Percentiles rank a stretch among this genome's conserved stretches.
These are phyloP conservation scores for Coleophoma crateriformis DNA, from an alignment of 2,329 filamentous ascomycete species.

Conservation along the genomic window DNA sequence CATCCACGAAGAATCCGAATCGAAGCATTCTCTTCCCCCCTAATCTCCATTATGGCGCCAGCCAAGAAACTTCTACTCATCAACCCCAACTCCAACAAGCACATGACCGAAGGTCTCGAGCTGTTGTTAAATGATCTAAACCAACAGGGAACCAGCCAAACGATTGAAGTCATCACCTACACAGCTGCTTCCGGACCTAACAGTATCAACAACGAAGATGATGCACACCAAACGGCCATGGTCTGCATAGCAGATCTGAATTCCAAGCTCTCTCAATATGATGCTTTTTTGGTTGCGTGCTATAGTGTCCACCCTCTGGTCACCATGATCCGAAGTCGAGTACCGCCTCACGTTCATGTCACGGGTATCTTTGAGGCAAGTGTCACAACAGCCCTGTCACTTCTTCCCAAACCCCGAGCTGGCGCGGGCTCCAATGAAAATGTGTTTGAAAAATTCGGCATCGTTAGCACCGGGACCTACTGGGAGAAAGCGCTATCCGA, in stretches of 20 bases:
- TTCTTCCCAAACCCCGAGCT: slow-evolving; percentile 30
- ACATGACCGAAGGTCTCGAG: slow-evolving; percentile 66
- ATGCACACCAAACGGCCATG: slow-evolving; percentile 57
- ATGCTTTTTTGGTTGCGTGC: slow-evolving; percentile 83
- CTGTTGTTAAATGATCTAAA: slow-evolving; percentile 37
- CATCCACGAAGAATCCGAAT: no score
- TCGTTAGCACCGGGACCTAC: slow-evolving; percentile 79
- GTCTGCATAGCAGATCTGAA: slow-evolving; percentile 54
- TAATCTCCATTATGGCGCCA: slow-evolving; percentile 12
- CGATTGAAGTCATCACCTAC: slow-evolving; percentile 51
- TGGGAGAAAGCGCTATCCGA: slow-evolving; percentile 70
- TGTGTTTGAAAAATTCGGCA: slow-evolving; percentile 60
- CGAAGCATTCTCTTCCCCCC: no score
- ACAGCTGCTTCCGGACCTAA: slow-evolving; percentile 60
- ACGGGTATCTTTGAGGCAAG: slow-evolving; percentile 87
- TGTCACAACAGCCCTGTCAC: slow-evolving; percentile 40
- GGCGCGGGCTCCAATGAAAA: slow-evolving; percentile 5
- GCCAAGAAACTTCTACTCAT: slow-evolving; percentile 58
- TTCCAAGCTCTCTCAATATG: slow-evolving; percentile 41
- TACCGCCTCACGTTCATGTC: slow-evolving; percentile 44
- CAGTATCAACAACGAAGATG: slow-evolving; percentile 73
- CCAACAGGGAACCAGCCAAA: slow-evolving; percentile 3
- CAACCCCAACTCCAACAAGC: slow-evolving; percentile 71
- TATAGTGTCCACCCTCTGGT: slow-evolving; percentile 83
- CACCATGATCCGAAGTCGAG: slow-evolving; percentile 41